phyloP scores from a whole-genome alignment of 2,329 filamentous ascomycete genomes.

The Pseudogymnoascus destructans region DNA sequence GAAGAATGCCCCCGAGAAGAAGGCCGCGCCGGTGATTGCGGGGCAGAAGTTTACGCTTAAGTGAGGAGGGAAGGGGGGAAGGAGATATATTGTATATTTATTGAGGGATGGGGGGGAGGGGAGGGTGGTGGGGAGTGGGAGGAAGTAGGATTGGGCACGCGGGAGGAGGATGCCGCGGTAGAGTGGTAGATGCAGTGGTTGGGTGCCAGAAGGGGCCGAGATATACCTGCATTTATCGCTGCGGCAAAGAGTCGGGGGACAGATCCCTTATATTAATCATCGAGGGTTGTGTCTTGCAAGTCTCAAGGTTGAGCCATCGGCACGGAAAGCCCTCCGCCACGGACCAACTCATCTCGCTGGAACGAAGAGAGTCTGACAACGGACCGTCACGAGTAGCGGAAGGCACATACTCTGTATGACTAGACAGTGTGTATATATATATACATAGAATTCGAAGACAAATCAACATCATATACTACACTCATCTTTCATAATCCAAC shows the following conservation, averaged over 20 bases:
- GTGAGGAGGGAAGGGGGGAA: constrained; percentile 25
- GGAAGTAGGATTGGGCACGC: not conserved
- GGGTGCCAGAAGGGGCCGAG: not conserved
- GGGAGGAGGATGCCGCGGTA: not conserved
- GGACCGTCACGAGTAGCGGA: not conserved
- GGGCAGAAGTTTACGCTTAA: constrained; percentile 52
- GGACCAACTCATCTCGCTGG: not conserved
- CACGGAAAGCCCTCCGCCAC: not conserved
- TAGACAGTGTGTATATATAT: not conserved
- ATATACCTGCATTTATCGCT: not conserved
- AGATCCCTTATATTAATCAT: not conserved
- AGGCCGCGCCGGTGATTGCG: constrained; percentile 39
- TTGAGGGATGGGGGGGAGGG: not conserved
- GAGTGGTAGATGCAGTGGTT: not conserved
- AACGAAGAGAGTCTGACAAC: not conserved
- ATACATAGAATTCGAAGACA: not conserved
- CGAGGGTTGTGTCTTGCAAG: not conserved
- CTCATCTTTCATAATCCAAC: not conserved
- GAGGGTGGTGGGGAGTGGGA: not conserved
- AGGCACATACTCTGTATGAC: not conserved
- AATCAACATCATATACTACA: not conserved
- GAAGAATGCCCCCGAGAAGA: constrained; percentile 37
- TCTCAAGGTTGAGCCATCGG: not conserved
- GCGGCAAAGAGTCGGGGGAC: not conserved
- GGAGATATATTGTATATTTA: not conserved